Conservation (phyloP, 1,284 basidiomycete genomes). For the Puccinia polysora region DNA sequence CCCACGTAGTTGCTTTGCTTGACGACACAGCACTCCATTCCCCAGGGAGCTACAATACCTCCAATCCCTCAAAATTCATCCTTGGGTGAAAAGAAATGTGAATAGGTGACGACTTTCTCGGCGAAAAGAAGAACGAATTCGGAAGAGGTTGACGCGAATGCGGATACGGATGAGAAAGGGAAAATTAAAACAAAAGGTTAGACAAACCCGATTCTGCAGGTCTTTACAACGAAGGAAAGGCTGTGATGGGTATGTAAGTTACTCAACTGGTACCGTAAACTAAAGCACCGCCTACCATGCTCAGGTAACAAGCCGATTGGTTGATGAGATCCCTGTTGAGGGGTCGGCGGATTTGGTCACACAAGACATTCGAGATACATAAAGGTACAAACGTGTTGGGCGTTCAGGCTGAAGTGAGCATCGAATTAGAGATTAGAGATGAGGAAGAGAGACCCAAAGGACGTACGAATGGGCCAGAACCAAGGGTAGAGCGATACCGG, state of each 20-base stretch:
- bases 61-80: conserved; percentile 44
- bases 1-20: too few species aligned
- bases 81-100: conserved; percentile 43
- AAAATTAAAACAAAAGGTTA: not conserved
- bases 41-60: too few species aligned
- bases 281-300: conserved; percentile 83
- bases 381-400: too few species aligned
- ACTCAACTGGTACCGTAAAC: conserved; percentile 92
- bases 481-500: conserved; percentile 87
- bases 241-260: conserved; percentile 52
- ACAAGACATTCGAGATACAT: not conserved
- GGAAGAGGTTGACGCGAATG: not conserved
- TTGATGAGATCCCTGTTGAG: conserved; percentile 63
- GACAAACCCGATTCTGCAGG: too few species aligned
- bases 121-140: not conserved
- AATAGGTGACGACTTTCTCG: conserved; percentile 26
- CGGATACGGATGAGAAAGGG: not conserved
- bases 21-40: too few species aligned
- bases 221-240: not conserved
- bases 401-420: too few species aligned
- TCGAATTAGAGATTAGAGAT: not conserved
- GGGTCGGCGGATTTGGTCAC: not conserved
- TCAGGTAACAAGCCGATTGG: conserved; percentile 83
- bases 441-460: too few species aligned
- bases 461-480: conserved; percentile 77